phyloP scores from a whole-genome alignment of 2,329 filamentous ascomycete species.

The Pleurostoma richardsiae region DNA sequence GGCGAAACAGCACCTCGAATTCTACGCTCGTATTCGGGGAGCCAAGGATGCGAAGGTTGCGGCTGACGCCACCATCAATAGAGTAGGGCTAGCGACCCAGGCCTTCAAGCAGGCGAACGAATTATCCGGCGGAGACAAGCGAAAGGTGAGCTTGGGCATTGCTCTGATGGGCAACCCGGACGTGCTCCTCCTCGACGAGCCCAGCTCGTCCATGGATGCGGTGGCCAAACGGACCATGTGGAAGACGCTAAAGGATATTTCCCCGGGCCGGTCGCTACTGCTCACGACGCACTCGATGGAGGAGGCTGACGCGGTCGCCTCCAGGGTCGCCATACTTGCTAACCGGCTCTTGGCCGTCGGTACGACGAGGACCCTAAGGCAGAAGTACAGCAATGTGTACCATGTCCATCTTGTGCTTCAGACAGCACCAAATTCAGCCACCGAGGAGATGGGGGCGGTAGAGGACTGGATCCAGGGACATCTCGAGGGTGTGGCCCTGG shows the following conservation, averaged over 20 bases:
- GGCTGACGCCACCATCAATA: conserved; percentile 69
- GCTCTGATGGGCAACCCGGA: conserved; percentile 89
- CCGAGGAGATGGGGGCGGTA: conserved; percentile 63
- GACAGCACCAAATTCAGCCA: conserved; percentile 66
- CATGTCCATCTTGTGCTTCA: conserved; percentile 77
- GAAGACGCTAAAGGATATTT: conserved; percentile 65
- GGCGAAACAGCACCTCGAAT: conserved; percentile 76
- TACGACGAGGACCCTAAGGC: conserved; percentile 65
- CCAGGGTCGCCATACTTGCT: conserved; percentile 80
- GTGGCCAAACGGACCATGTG: conserved; percentile 92
- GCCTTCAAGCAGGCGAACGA: conserved; percentile 69
- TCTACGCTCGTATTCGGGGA: conserved; percentile 82
- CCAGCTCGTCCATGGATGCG: conserved; percentile 82
- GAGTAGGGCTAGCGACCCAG: conserved; percentile 72
- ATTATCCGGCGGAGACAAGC: conserved; percentile 85
- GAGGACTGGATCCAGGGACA: conserved; percentile 57
- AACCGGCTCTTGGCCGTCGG: conserved; percentile 81
- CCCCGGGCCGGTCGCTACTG: conserved; percentile 73
- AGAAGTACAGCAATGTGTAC: conserved; percentile 71
- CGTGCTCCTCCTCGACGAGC: conserved; percentile 85
- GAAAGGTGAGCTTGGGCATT: conserved; percentile 86
- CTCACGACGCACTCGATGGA: conserved; percentile 95
- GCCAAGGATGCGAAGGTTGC: conserved; percentile 72
- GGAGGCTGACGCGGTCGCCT: conserved; percentile 84
- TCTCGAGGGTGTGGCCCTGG: conserved; percentile 63